Conservation (phyloP, 164 flowering plant species). For the Stephania yunnanensis region DNA sequence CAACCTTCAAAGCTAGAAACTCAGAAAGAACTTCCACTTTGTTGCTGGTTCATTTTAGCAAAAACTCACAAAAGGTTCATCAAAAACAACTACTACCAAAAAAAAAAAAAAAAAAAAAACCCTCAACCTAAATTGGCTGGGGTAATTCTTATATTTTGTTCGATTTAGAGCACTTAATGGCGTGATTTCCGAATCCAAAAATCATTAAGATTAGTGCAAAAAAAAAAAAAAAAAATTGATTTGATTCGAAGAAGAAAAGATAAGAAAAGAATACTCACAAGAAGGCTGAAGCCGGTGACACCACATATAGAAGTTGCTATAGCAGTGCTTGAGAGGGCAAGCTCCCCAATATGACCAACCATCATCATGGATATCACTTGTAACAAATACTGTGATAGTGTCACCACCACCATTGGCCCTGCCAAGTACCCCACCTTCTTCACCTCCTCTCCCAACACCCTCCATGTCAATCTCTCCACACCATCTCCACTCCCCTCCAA, state of each 20-base stretch:
- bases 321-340: constrained; percentile 46
- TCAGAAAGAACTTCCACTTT: no score
- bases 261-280: constrained; percentile 27
- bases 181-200: background rate
- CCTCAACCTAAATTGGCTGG: background rate
- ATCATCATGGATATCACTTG: constrained; percentile 43
- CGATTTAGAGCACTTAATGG: background rate
- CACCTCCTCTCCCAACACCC: constrained; percentile 23
- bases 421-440: constrained; percentile 33
- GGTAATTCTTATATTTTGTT: no score
- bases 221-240: background rate
- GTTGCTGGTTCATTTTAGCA: no score
- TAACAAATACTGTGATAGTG: constrained; percentile 26
- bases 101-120: no score
- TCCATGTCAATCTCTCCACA: constrained; percentile 14
- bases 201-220: background rate
- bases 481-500: background rate
- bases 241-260: background rate
- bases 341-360: constrained; percentile 60
- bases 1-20: no score
- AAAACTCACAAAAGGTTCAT: background rate
- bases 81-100: background rate
- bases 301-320: constrained; percentile 39
- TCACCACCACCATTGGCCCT: constrained; percentile 40
- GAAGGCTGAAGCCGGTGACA: constrained; percentile 47